phyloP scores from a whole-genome alignment of 805 yeast genomes.

The Wickerhamomyces bisporus region DNA sequence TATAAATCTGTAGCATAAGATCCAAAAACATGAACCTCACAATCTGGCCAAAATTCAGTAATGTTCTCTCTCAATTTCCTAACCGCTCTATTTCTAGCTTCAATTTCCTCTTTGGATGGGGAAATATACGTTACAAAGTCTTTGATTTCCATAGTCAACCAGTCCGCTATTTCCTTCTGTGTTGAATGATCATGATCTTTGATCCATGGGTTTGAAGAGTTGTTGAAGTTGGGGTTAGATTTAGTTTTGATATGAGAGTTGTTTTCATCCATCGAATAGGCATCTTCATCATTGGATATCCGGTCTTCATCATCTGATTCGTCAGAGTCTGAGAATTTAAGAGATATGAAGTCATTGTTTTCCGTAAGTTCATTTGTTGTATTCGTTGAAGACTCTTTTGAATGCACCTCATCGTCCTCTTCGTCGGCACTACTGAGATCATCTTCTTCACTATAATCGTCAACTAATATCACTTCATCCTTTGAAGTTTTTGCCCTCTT shows the following conservation, averaged over 20 bases:
- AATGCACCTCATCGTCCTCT: too few species aligned
- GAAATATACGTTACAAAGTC: conserved; percentile 84
- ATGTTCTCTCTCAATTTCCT: conserved; percentile 49
- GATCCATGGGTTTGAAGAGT: conserved; percentile 60
- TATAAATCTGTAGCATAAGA: conserved; percentile 91
- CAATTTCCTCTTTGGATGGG: conserved; percentile 72
- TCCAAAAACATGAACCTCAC: conserved; percentile 84
- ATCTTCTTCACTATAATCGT: conserved; percentile 9
- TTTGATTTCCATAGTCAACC: conserved; percentile 80
- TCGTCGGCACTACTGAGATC: background rate
- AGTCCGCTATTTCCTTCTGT: conserved; percentile 74
- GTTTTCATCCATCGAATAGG: conserved; percentile 24
- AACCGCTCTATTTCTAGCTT: conserved; percentile 61
- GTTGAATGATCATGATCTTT: conserved; percentile 70
- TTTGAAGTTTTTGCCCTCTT: too few species aligned
- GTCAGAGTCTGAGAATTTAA: conserved; percentile 28
- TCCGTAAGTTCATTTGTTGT: conserved; percentile 27
- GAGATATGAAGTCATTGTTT: conserved; percentile 38
- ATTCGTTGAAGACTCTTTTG: too few species aligned
- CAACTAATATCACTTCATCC: conserved; percentile 3
- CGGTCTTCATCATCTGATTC: conserved; percentile 19
- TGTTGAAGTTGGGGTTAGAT: conserved; percentile 16
- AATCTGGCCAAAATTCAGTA: conserved; percentile 64
- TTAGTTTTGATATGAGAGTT: conserved; percentile 10
- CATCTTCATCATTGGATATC: conserved; percentile 19